Percentiles rank a stretch among this genome's conserved stretches.
These are phyloP conservation scores for Penicillium sp. DNA, from an alignment of 2,329 filamentous ascomycete species.

Conservation along the genomic window DNA sequence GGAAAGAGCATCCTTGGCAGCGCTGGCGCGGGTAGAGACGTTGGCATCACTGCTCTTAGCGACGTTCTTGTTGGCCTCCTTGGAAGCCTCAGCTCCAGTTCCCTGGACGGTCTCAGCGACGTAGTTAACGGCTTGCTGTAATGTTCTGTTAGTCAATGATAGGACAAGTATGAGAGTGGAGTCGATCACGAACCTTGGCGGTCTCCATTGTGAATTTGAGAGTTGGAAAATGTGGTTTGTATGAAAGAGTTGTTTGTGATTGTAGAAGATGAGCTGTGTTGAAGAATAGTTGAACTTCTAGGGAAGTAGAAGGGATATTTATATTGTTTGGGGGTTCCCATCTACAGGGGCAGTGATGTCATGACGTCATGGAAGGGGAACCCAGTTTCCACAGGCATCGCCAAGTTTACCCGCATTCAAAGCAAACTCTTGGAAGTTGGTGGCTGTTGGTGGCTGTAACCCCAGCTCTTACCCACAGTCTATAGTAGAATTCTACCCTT, in stretches of 20 bases:
- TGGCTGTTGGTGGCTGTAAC: neutral
- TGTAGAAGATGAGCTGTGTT: neutral
- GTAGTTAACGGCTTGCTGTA: conserved; percentile 63
- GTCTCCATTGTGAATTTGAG: conserved; percentile 17
- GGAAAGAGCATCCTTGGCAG: conserved; percentile 49
- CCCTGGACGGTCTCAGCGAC: conserved; percentile 63
- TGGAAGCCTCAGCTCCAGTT: conserved; percentile 54
- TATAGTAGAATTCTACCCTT: neutral
- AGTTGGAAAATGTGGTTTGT: neutral
- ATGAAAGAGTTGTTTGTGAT: neutral
- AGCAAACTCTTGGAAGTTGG: neutral
- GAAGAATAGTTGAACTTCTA: neutral
- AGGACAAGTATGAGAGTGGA: too few relatives aligned
- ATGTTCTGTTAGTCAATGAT: neutral
- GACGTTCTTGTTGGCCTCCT: conserved; percentile 68
- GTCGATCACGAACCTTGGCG: conserved; percentile 12
- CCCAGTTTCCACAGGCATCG: neutral
- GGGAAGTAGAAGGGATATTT: neutral
- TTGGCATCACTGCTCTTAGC: conserved; percentile 60
- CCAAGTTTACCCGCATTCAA: neutral
- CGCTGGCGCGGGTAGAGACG: conserved; percentile 53
- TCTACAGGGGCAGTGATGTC: neutral
- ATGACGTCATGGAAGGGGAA: conserved; percentile 1
- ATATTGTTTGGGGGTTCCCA: neutral
- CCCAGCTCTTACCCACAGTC: neutral